Percentiles rank a stretch among this genome's conserved stretches.
phyloP scores from a whole-genome alignment of 176 grass and related monocot species.

The Oryza brachyantha region DNA sequence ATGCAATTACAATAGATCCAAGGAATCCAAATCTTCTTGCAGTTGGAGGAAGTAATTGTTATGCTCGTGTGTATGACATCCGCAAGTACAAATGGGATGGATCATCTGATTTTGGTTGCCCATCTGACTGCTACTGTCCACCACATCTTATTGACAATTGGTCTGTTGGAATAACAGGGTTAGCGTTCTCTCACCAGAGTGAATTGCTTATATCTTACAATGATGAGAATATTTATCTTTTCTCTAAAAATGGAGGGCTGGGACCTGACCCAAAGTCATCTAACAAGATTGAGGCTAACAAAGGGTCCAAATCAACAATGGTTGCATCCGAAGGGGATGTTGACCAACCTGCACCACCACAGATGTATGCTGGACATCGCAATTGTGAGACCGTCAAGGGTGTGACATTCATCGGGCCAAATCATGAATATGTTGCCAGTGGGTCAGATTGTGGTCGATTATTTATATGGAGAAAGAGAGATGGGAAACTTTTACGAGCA shows the following conservation, averaged over 20 bases:
- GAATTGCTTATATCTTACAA: conserved; percentile 80
- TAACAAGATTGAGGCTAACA: conserved; percentile 19
- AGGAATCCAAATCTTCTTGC: conserved; percentile 81
- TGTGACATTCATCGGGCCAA: conserved; percentile 78
- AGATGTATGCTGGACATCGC: conserved; percentile 59
- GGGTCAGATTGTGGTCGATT: conserved; percentile 84
- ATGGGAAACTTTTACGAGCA: conserved; percentile 58
- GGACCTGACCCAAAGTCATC: conserved; percentile 46
- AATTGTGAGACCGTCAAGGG: conserved; percentile 86
- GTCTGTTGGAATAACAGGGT: conserved; percentile 73
- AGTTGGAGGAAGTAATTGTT: conserved; percentile 66
- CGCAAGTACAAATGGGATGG: conserved; percentile 71
- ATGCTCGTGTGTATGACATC: conserved; percentile 87
- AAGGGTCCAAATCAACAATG: conserved; percentile 36
- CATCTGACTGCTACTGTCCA: conserved; percentile 66
- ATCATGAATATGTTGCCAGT: conserved; percentile 84
- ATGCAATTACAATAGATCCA: conserved; percentile 69
- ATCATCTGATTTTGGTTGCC: conserved; percentile 50
- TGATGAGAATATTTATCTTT: conserved; percentile 80
- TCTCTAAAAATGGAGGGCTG: conserved; percentile 72
- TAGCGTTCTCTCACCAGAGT: conserved; percentile 76
- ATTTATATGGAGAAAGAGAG: conserved; percentile 93
- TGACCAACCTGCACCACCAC: conserved; percentile 40
- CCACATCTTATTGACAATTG: conserved; percentile 56
- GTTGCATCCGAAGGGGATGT: conserved; percentile 15